Evolutionary conservation across 495 filamentous ascomycete species (phyloP), one percentile per base, ranked within the genome.

Genomic region (Copromyces sp.): DNA sequence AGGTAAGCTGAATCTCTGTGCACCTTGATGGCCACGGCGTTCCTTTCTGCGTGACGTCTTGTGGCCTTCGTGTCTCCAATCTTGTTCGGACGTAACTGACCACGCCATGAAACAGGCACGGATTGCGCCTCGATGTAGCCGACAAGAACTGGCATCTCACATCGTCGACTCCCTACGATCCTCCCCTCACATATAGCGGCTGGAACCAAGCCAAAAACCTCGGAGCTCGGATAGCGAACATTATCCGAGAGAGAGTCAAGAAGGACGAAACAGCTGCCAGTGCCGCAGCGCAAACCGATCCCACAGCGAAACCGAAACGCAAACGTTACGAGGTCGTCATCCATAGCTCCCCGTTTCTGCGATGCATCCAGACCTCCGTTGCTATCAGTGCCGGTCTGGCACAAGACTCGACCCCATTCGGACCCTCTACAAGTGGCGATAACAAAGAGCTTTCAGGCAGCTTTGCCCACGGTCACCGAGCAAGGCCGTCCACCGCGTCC

Each of bases 131-230:
- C 40, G 95, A 99, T 80, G 92, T 93, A 61, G 93, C 94, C 73
- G 94, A 98, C 83, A 92, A 93, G 78, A 87, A 93, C 81, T 99
- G 95, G 95, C 94, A 98, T 82, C 86, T 97, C 14, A 90, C 92
- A n/a, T 97, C 96, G 5, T 91, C 94, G 4, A 95, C 92, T 4
- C 96, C 95, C 6, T 98, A 98, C 84, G 95, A 99, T 73, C 92
- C 95, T 59, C 95, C 96, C 53, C 86, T 99, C 68, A 97, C 94
- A 17, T 98, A 97, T 78, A 91, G 93, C 73, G 95, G 95, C 61
- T 98, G 94, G 94, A 87, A 88, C 24, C 95, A 98, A 78, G 89
- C 91, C 69, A 90, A 91, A 73, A 89, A 88, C 9, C 84, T 98
- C 3, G 95, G 95, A 4, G 83, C 86, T 20, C 89, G 94, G 45